Evolutionary conservation across 192 early-diverging fungal genomes (phyloP).

Genomic region (Backusella morwellensis): DNA sequence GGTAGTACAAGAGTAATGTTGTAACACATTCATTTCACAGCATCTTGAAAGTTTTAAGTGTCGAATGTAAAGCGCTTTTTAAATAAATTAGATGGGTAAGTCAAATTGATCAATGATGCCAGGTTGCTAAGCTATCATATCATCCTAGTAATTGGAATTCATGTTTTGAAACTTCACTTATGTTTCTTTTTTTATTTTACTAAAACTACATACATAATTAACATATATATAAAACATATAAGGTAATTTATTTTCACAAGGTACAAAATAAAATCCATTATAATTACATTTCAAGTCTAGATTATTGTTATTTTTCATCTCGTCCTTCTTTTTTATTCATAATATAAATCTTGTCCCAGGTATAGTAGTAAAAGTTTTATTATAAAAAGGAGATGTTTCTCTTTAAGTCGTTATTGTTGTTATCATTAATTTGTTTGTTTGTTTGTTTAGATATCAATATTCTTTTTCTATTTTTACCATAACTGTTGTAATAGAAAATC

Average conservation of each 20-base stretch:
- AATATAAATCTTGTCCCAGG: too few species aligned
- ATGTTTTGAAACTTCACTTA: neutral
- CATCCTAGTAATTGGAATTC: neutral
- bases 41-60: neutral
- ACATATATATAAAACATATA: neutral
- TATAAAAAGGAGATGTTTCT: neutral
- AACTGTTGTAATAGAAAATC: neutral
- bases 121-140: neutral
- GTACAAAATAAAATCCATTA: neutral
- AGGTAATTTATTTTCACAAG: neutral
- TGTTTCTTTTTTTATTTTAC: neutral
- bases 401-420: neutral
- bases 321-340: neutral
- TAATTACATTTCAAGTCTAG: neutral
- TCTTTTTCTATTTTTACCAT: neutral
- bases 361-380: neutral
- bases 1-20: neutral
- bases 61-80: neutral
- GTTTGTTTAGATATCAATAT: neutral
- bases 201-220: neutral
- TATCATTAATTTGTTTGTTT: neutral
- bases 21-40: neutral
- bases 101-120: neutral
- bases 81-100: neutral
- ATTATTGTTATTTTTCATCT: neutral